Percentiles rank a stretch among this genome's conserved stretches.
phyloP scores from a whole-genome alignment of 495 filamentous ascomycete species.

The Aspergillus coremiiformis region DNA sequence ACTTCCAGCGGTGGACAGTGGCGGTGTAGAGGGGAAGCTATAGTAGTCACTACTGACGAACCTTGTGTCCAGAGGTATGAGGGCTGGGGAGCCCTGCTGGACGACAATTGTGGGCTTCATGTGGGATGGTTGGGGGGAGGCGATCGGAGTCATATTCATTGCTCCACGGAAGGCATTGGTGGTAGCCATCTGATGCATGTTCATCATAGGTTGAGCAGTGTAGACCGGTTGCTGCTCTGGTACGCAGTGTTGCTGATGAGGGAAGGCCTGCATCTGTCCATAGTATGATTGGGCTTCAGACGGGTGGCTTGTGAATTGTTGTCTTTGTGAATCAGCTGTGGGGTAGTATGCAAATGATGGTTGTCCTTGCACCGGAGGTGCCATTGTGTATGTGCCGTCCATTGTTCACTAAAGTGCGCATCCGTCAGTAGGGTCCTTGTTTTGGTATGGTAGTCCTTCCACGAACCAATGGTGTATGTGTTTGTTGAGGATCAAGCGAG shows the following conservation, averaged over 20 bases:
- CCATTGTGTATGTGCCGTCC: constrained; percentile 51
- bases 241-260: constrained; percentile 31
- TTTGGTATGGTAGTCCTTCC: neutral
- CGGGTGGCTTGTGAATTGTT: constrained; percentile 77
- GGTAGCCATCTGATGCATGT: constrained; percentile 64
- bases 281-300: constrained; percentile 40
- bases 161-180: constrained; percentile 51
- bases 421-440: neutral
- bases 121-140: constrained; percentile 68
- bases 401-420: constrained; percentile 29
- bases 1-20: constrained; percentile 78
- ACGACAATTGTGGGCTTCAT: constrained; percentile 70
- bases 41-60: constrained; percentile 59
- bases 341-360: constrained; percentile 89
- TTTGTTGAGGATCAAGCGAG: constrained; percentile 3
- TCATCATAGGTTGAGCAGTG: constrained; percentile 47
- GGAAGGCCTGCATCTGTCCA: constrained; percentile 40
- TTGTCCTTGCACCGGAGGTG: constrained; percentile 56
- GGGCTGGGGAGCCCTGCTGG: constrained; percentile 59
- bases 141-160: constrained; percentile 64
- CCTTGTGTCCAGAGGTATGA: constrained; percentile 75
- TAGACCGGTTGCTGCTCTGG: constrained; percentile 33
- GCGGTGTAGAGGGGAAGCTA: constrained; percentile 80
- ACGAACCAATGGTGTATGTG: constrained; percentile 16
- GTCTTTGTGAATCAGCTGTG: constrained; percentile 66